phyloP scores from a whole-genome alignment of 2,329 filamentous ascomycete genomes.

The Cryphonectria nitschkei region DNA sequence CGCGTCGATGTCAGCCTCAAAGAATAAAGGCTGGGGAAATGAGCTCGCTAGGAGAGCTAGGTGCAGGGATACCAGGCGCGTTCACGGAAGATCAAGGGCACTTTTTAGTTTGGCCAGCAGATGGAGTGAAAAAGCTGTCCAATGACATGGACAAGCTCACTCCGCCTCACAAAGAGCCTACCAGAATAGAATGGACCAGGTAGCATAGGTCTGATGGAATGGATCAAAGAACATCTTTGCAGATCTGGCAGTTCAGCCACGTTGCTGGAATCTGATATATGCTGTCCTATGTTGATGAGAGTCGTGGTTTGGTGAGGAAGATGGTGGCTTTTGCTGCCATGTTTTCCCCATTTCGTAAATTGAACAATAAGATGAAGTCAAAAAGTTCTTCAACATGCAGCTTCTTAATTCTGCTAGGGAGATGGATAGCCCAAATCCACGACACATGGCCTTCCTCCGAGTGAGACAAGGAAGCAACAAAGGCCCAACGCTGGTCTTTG shows the following conservation, averaged over 20 bases:
- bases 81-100: conserved; percentile 1
- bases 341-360: neutral
- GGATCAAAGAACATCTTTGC: conserved; percentile 15
- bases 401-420: neutral
- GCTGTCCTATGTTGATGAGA: neutral
- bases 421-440: neutral
- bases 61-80: conserved; percentile 8
- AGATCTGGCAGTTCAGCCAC: neutral
- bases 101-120: conserved; percentile 2
- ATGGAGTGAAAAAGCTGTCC: conserved; percentile 4
- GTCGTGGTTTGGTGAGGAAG: too few species aligned
- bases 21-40: neutral
- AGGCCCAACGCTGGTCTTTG: neutral
- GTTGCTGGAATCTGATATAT: neutral
- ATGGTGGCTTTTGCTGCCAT: neutral
- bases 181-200: conserved; percentile 25
- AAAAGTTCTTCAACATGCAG: neutral
- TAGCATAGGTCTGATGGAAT: conserved; percentile 21
- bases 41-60: too few species aligned
- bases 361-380: neutral
- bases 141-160: conserved; percentile 3
- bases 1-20: neutral
- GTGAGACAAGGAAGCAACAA: too few species aligned
- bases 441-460: neutral
- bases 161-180: conserved; percentile 15